These are phyloP conservation scores for Eucalyptus guilfoylei DNA, from an alignment of 345 rosid species.

Conservation along the genomic window DNA sequence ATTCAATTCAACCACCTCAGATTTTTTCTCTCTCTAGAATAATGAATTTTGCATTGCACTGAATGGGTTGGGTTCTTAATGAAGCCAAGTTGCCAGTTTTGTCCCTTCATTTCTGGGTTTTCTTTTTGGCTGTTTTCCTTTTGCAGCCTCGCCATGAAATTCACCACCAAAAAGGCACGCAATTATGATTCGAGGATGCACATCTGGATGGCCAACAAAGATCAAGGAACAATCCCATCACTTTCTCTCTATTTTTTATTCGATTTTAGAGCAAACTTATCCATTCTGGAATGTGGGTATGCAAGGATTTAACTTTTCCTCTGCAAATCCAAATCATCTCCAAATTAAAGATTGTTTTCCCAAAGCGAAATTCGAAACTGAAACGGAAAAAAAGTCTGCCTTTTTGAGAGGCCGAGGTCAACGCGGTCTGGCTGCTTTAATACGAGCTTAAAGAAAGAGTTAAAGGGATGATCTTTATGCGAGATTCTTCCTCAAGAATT, in stretches of 20 bases:
- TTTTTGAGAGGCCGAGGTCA: neutral
- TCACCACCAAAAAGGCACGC: neutral
- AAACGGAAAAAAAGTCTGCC: neutral
- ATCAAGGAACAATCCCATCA: neutral
- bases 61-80: neutral
- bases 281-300: neutral
- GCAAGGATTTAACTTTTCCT: neutral
- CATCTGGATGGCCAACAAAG: neutral
- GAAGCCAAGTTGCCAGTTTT: neutral
- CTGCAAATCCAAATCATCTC: neutral
- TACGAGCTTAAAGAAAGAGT: neutral
- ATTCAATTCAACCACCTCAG: neutral
- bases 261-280: neutral
- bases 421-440: neutral
- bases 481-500: neutral
- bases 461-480: neutral
- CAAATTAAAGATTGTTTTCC: neutral
- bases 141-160: conserved; percentile 2
- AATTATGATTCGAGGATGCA: neutral
- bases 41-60: neutral
- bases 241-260: neutral
- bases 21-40: neutral
- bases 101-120: neutral
- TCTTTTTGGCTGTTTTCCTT: neutral
- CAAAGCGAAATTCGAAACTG: neutral